phyloP scores from a whole-genome alignment of 768 basidiomycete genomes.

The Fomitopsis serialis region DNA sequence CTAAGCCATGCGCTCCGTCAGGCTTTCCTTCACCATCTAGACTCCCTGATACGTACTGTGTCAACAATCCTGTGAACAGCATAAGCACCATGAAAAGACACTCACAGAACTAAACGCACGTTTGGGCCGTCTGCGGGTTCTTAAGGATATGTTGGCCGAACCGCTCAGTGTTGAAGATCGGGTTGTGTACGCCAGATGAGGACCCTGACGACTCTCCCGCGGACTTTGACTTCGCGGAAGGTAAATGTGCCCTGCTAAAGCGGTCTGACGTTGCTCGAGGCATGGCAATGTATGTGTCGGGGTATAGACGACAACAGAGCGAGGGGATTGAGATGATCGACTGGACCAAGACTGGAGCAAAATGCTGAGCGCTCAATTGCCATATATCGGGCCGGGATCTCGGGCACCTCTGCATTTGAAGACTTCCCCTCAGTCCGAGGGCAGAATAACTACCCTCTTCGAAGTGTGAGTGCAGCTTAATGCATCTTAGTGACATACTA shows the following conservation, averaged over 20 bases:
- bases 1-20: constrained; percentile 29
- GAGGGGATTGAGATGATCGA: not conserved
- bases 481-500: too few species aligned
- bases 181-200: constrained; percentile 57
- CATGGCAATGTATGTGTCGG: constrained; percentile 35
- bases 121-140: constrained; percentile 87
- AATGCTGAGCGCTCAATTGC: too few species aligned
- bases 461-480: too few species aligned
- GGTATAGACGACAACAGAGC: not conserved
- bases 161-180: constrained; percentile 89
- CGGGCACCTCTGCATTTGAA: too few species aligned
- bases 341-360: too few species aligned
- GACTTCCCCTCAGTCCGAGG: too few species aligned
- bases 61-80: constrained; percentile 48
- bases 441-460: too few species aligned
- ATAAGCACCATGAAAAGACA: constrained; percentile 9
- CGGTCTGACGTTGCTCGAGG: constrained; percentile 75
- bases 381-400: too few species aligned
- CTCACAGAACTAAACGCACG: constrained; percentile 40
- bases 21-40: not conserved
- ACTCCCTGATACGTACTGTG: constrained; percentile 33
- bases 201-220: constrained; percentile 36
- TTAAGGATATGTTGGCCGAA: constrained; percentile 99
- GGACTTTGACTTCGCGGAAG: constrained; percentile 48
- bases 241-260: constrained; percentile 65